Percentiles rank a stretch among this genome's conserved stretches.
Evolutionary conservation across 768 basidiomycete genomes (phyloP).

Genomic region (Mycena venus): DNA sequence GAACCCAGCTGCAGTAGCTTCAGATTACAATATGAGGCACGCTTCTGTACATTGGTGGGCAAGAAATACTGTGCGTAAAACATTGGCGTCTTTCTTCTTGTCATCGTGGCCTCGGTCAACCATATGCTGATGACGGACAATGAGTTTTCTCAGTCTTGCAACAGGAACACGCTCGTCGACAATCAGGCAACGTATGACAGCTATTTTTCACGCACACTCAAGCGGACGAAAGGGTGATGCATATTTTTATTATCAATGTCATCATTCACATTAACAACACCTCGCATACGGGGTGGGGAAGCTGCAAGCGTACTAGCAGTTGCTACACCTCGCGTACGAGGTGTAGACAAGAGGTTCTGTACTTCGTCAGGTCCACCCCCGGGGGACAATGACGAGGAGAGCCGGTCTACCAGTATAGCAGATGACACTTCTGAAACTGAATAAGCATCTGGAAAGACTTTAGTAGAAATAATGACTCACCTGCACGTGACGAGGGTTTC

Average conservation of each 20-base stretch:
- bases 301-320: neutral
- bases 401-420: no score
- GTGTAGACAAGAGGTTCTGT: neutral
- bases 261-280: neutral
- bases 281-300: neutral
- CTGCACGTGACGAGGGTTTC: neutral
- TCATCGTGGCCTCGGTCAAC: neutral
- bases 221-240: neutral
- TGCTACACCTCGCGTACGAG: neutral
- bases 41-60: neutral
- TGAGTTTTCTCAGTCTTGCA: neutral
- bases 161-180: neutral
- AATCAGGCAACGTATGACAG: neutral
- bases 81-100: neutral
- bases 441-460: neutral
- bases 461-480: neutral
- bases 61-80: neutral
- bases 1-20: neutral
- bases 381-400: slow-evolving; percentile 8
- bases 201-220: neutral
- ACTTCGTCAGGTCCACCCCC: slow-evolving; percentile 6
- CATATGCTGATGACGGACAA: neutral
- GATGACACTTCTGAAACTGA: neutral
- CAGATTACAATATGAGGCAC: neutral
- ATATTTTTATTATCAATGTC: neutral